Evolutionary conservation across 176 grass and related monocot species (phyloP).

Genomic region (Guadua angustifolia): DNA sequence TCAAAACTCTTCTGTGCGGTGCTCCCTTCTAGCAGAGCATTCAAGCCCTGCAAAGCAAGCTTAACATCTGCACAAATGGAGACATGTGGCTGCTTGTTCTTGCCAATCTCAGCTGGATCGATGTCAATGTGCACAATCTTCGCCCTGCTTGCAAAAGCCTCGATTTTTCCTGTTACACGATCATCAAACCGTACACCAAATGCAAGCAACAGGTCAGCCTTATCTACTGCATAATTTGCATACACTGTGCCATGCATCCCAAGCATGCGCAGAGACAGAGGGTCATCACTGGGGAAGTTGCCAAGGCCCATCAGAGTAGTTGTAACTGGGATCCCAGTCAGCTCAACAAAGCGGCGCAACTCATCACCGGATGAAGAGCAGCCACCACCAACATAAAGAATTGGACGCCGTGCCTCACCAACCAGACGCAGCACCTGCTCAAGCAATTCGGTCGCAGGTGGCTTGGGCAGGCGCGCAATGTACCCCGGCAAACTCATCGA

Average conservation of each 20-base stretch:
- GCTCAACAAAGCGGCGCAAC: conserved; percentile 68
- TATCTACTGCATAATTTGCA: conserved; percentile 91
- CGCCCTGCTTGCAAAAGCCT: conserved; percentile 91
- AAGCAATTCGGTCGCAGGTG: conserved; percentile 55
- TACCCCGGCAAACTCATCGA: conserved; percentile 71
- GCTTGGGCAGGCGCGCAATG: conserved; percentile 80
- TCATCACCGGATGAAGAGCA: conserved; percentile 78
- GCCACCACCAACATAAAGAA: conserved; percentile 93
- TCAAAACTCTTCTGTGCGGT: conserved; percentile 46
- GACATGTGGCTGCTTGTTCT: conserved; percentile 96
- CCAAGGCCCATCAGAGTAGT: conserved; percentile 97
- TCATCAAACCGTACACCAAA: conserved; percentile 98
- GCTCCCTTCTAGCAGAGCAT: conserved; percentile 53
- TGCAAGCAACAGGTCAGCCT: conserved; percentile 89
- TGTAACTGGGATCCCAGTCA: conserved; percentile 83
- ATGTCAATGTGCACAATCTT: conserved; percentile 99
- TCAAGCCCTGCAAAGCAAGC: conserved; percentile 76
- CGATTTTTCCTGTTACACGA: conserved; percentile 91
- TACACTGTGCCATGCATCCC: conserved; percentile 97
- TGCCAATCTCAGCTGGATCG: conserved; percentile 96
- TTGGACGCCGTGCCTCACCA: conserved; percentile 65
- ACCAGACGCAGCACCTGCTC: conserved; percentile 88
- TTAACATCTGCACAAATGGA: conserved; percentile 93
- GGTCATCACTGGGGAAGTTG: conserved; percentile 72
- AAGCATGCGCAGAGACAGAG: conserved; percentile 81